Evolutionary conservation across 2,329 filamentous ascomycete genomes (phyloP).

Genomic region (Botrytis byssoidea): DNA sequence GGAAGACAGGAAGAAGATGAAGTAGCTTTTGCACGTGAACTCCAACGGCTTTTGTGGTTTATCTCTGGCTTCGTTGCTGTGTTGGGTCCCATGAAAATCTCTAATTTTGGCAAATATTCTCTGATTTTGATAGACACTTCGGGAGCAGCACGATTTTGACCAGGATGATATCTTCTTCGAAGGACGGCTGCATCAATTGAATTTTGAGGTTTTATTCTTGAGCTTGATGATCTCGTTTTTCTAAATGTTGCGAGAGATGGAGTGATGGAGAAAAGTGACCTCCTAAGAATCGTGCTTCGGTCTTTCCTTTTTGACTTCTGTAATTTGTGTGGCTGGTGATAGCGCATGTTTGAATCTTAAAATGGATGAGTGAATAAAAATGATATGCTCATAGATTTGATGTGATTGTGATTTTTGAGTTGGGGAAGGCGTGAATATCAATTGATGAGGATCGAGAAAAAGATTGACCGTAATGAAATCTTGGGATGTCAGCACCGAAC

Average conservation of each 20-base stretch:
- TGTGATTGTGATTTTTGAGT: neutral
- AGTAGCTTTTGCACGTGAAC: too few species aligned
- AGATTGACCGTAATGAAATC: neutral
- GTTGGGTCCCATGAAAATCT: too few species aligned
- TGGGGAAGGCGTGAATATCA: neutral
- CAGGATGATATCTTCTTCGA: neutral
- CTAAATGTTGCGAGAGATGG: neutral
- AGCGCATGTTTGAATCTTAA: neutral
- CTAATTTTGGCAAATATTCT: neutral
- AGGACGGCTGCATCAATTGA: neutral
- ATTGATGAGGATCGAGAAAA: too few species aligned
- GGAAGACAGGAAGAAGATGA: too few species aligned
- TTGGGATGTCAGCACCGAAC: neutral
- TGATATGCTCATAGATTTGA: neutral
- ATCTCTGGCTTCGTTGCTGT: neutral
- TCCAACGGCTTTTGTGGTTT: accelerated
- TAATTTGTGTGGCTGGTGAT: neutral
- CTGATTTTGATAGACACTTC: neutral
- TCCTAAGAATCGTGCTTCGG: neutral
- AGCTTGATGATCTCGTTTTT: neutral
- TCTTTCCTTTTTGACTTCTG: neutral
- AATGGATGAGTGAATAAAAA: neutral
- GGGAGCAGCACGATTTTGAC: too few species aligned
- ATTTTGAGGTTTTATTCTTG: neutral
- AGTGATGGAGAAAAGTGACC: neutral